Base-by-base conservation (phyloP, 345 rosid genomes). In the Ceriops tagal region DNA sequence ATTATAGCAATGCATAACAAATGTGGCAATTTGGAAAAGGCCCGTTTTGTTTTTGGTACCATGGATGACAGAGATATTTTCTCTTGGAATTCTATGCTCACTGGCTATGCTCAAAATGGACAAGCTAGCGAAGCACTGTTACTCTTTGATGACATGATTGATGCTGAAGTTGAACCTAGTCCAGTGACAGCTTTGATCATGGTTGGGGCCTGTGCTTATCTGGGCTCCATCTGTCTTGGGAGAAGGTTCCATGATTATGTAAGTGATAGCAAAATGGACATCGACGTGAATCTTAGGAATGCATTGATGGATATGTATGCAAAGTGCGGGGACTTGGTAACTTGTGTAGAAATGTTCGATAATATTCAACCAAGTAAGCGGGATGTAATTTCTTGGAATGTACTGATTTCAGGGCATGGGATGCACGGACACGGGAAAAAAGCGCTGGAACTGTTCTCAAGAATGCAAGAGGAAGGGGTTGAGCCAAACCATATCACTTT, bases 1-100 rank as follows among this genome's bases (percentile, higher is more conserved):
- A 68, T 85, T 66, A 49, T 84, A 19, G 78, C 88, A 20, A 85
- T 78, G 90, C 72, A 79, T 59, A 75, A 80, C 28, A 85, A 80
- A 79, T 83, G 89, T 28, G 82, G 83, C 34, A 72, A 70, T 74
- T 34, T 76, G 63, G 71, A 31, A 0, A 71, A 68, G 68, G 86
- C 90, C 20, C 80, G 81, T 22, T 53, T 74, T 73, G 81, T 79
- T 76, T 85, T 84, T 69, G 84, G 81, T 58, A 71, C 19, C 68
- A 82, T 88, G 80, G 64, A 66, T 15, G 56, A 64, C 62, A 84
- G 77, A 77, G 83, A 88, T 58, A 79, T 59, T 6, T 78, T 84
- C 65, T 77, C 87, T 6, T 86, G 89, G 90, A 88, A 88, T 67
- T 72, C 87, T 28, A 73, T 85, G 86, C 88, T 85, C 71, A 81